These are phyloP conservation scores for Umbelopsis isabellina DNA, from an alignment of 192 early-diverging fungal genomes.

Conservation along the genomic window DNA sequence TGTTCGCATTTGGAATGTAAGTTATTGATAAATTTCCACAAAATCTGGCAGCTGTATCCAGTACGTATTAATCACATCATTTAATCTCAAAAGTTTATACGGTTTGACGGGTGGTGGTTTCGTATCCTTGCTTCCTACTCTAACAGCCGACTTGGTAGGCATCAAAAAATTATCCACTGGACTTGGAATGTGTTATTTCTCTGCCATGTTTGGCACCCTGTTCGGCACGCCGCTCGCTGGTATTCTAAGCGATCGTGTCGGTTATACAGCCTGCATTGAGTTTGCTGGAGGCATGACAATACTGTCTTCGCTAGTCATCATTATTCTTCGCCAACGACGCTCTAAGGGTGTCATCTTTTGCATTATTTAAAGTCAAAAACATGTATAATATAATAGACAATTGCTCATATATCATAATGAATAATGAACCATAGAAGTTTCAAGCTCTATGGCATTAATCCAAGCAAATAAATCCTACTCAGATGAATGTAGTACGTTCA, in stretches of 20 bases:
- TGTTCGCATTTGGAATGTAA: slow-evolving; percentile 33
- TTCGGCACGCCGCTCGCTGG: slow-evolving; percentile 47
- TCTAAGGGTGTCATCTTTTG: slow-evolving; percentile 32
- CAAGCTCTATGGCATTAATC: background rate
- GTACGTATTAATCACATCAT: background rate
- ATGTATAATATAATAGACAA: background rate
- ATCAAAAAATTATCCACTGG: slow-evolving; percentile 45
- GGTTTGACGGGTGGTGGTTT: slow-evolving; percentile 37
- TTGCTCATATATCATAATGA: background rate
- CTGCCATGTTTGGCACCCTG: slow-evolving; percentile 37
- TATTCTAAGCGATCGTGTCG: slow-evolving; percentile 26
- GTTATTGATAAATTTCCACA: background rate
- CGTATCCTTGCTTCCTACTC: slow-evolving; percentile 50
- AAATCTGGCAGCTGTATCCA: too few species aligned
- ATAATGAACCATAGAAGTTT: slow-evolving; percentile 3
- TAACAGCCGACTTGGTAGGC: slow-evolving; percentile 57
- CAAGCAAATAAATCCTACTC: background rate
- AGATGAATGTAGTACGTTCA: background rate
- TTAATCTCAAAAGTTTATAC: slow-evolving; percentile 10
- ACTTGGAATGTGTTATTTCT: slow-evolving; percentile 48
- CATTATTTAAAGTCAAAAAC: slow-evolving; percentile 20
- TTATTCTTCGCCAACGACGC: slow-evolving; percentile 28
- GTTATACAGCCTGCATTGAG: slow-evolving; percentile 42
- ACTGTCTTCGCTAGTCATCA: slow-evolving; percentile 31
- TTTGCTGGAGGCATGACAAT: slow-evolving; percentile 39